Conservation (phyloP, 2,329 filamentous ascomycete species). For the Lachnellula suecica region DNA sequence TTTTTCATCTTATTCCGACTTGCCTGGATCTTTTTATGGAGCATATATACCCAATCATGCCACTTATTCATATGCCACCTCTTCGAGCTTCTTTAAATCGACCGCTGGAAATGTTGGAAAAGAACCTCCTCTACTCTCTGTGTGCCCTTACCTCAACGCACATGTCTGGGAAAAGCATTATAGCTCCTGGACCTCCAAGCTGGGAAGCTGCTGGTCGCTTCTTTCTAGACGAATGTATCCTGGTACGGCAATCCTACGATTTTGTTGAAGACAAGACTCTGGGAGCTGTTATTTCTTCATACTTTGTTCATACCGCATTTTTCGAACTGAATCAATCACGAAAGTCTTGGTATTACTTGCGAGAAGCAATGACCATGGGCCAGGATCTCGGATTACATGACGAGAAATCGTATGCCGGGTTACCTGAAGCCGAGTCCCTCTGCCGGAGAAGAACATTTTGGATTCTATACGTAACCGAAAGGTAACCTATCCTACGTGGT, state of each 20-base stretch:
- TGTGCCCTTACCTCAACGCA: conserved; percentile 54
- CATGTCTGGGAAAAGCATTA: conserved; percentile 46
- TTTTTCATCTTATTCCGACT: conserved; percentile 47
- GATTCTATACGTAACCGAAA: conserved; percentile 62
- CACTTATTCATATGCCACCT: conserved; percentile 57
- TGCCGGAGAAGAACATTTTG: conserved; percentile 58
- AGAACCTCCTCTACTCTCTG: conserved; percentile 53
- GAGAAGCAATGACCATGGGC: conserved; percentile 60
- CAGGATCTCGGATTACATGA: conserved; percentile 59
- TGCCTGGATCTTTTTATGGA: conserved; percentile 62
- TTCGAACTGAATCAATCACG: conserved; percentile 58
- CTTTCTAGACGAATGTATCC: conserved; percentile 57
- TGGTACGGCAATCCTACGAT: conserved; percentile 54
- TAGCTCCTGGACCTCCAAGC: conserved; percentile 37
- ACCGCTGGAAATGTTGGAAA: conserved; percentile 37
- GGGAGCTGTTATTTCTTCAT: conserved; percentile 59
- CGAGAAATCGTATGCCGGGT: conserved; percentile 51
- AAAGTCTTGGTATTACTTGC: conserved; percentile 61
- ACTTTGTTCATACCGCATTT: conserved; percentile 59
- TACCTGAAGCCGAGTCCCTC: conserved; percentile 49
- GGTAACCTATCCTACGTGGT: conserved; percentile 36
- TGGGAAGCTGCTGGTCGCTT: conserved; percentile 53
- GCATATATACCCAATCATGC: conserved; percentile 64
- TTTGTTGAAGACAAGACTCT: conserved; percentile 56
- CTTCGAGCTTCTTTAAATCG: conserved; percentile 49